Conservation (phyloP, 495 filamentous ascomycete genomes). For the Penicillium longicatenatum region DNA sequence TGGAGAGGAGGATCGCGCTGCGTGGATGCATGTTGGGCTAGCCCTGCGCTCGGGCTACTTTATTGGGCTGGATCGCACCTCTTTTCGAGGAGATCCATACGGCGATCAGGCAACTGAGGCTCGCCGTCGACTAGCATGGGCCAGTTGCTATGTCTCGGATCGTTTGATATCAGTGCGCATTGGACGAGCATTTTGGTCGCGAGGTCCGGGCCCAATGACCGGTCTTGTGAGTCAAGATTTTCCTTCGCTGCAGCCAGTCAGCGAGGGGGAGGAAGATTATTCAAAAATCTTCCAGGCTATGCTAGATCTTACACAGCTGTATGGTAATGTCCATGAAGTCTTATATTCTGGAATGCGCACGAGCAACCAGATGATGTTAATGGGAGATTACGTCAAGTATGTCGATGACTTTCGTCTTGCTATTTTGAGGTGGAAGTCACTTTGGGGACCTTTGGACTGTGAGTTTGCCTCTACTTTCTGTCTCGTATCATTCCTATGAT, state of each 20-base stretch:
- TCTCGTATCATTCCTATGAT: not conserved
- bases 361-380: conserved; percentile 64
- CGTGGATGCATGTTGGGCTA: conserved; percentile 69
- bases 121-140: conserved; percentile 62
- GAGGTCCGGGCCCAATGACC: conserved; percentile 64
- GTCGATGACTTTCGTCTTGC: conserved; percentile 65
- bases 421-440: conserved; percentile 63
- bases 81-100: conserved; percentile 51
- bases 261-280: conserved; percentile 59
- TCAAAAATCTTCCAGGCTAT: conserved; percentile 64
- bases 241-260: conserved; percentile 55
- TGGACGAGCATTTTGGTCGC: conserved; percentile 66
- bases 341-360: conserved; percentile 65
- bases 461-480: conserved; percentile 18
- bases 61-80: conserved; percentile 59
- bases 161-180: conserved; percentile 64
- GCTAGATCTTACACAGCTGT: conserved; percentile 65
- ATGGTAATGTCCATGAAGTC: conserved; percentile 67
- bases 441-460: conserved; percentile 62
- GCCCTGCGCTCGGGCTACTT: conserved; percentile 67
- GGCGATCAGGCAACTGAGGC: conserved; percentile 53
- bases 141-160: conserved; percentile 66
- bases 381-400: conserved; percentile 67
- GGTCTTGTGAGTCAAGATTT: conserved; percentile 62
- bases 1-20: conserved; percentile 65